Percentiles rank a stretch among this genome's conserved stretches.
Evolutionary conservation across 768 basidiomycete genomes (phyloP).

Genomic region (Boletus rubescentipes): DNA sequence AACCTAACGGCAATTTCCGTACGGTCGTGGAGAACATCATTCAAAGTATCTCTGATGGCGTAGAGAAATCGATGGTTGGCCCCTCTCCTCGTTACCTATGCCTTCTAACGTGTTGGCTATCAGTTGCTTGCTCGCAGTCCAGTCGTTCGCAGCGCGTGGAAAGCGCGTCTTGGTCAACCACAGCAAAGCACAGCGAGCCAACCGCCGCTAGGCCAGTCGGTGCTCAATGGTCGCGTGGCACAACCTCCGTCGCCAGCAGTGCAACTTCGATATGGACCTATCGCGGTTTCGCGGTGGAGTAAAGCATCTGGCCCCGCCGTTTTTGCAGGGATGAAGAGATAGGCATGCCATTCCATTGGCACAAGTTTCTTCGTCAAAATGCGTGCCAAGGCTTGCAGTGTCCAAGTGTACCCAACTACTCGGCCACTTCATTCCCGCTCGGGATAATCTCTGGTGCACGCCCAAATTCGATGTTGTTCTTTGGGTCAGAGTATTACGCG

Average conservation of each 20-base stretch:
- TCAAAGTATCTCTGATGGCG: conserved; percentile 89
- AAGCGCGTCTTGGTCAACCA: conserved; percentile 52
- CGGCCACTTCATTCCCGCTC: not conserved
- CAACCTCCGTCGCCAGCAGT: conserved; percentile 19
- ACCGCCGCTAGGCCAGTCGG: conserved; percentile 20
- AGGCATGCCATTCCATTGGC: conserved; percentile 21
- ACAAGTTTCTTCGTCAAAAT: conserved; percentile 1
- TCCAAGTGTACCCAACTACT: conserved; percentile 2
- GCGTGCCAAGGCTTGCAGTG: conserved; percentile 4
- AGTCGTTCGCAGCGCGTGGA: conserved; percentile 73
- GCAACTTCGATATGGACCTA: conserved; percentile 55
- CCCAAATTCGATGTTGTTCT: conserved; percentile 3
- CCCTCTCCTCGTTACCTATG: not conserved
- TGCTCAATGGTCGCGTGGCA: conserved; percentile 24
- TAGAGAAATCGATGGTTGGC: conserved; percentile 82
- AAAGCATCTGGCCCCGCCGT: conserved; percentile 66
- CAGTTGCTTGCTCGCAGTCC: conserved; percentile 69
- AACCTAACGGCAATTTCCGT: conserved; percentile 87
- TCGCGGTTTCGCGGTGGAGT: conserved; percentile 66
- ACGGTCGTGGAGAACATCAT: conserved; percentile 86
- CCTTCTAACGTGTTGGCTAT: conserved; percentile 19
- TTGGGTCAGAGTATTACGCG: conserved; percentile 4
- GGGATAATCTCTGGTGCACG: conserved; percentile 4
- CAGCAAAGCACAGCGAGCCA: conserved; percentile 24
- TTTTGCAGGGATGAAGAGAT: conserved; percentile 68